Percentiles rank a stretch among this genome's conserved stretches.
phyloP scores from a whole-genome alignment of 148 eudicot genomes.

The Cornus controversa region DNA sequence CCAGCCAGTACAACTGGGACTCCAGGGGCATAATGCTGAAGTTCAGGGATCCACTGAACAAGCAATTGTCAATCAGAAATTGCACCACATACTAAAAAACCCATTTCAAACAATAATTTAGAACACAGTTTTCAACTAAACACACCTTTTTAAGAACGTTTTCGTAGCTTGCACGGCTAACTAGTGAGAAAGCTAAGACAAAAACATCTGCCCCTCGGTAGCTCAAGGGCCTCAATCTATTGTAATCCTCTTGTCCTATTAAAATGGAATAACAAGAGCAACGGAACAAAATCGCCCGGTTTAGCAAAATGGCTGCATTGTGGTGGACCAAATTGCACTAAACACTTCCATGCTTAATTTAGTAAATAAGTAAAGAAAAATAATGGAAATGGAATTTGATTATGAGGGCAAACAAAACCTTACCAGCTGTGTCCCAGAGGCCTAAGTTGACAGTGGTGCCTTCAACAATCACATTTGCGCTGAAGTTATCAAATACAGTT shows the following conservation, averaged over 20 bases:
- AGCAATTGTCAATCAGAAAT: conserved; percentile 30
- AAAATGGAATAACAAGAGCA: conserved; percentile 11
- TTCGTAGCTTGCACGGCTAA: conserved; percentile 98
- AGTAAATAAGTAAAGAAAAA: neutral
- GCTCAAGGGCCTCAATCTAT: conserved; percentile 90
- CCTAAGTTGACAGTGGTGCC: conserved; percentile 93
- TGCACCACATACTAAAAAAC: neutral
- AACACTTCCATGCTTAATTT: neutral
- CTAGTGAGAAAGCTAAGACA: conserved; percentile 91
- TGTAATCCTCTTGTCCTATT: conserved; percentile 95
- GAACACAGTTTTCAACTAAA: conserved; percentile 6
- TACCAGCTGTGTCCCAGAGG: conserved; percentile 99
- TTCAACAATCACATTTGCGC: conserved; percentile 98
- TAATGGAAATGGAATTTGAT: neutral
- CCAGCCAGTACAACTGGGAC: conserved; percentile 87
- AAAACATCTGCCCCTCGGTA: conserved; percentile 96
- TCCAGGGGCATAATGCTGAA: conserved; percentile 98
- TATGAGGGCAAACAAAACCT: conserved; percentile 17
- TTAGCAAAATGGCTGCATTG: neutral
- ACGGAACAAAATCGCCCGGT: conserved; percentile 7
- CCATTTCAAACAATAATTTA: neutral
- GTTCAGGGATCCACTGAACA: conserved; percentile 98
- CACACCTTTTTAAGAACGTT: conserved; percentile 85
- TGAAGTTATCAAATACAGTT: conserved; percentile 98
- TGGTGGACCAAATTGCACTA: neutral